Percentiles rank a stretch among this genome's conserved stretches.
Evolutionary conservation across 371 early-diverging fungal species (phyloP).

Genomic region (Synchytrium microbalum): DNA sequence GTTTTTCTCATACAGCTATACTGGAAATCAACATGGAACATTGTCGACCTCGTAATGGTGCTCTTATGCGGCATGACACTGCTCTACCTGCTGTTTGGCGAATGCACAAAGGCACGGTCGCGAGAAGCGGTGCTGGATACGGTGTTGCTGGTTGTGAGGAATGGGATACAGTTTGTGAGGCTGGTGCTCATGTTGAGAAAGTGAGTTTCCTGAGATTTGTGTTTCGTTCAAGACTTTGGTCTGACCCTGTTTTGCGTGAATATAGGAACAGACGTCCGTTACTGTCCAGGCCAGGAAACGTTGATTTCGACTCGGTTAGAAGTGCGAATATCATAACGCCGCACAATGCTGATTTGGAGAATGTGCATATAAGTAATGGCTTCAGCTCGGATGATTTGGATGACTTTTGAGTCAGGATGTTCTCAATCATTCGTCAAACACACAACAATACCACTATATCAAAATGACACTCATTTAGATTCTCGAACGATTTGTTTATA

Average conservation of each 20-base stretch:
- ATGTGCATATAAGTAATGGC: background rate
- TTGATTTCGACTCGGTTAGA: background rate
- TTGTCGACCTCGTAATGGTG: slow-evolving; percentile 60
- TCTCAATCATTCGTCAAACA: too few relatives aligned
- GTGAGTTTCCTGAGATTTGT: slow-evolving; percentile 34
- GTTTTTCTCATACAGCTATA: slow-evolving; percentile 38
- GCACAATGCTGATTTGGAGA: background rate
- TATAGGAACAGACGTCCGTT: background rate
- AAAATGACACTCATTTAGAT: too few relatives aligned
- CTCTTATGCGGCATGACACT: slow-evolving; percentile 59
- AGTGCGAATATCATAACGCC: background rate
- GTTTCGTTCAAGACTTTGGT: background rate
- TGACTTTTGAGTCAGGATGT: background rate
- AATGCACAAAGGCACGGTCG: slow-evolving; percentile 47
- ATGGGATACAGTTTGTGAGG: slow-evolving; percentile 59
- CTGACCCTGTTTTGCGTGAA: background rate
- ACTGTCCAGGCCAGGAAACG: background rate
- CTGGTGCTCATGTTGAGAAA: slow-evolving; percentile 62
- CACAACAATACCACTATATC: too few relatives aligned
- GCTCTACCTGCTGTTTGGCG: slow-evolving; percentile 52
- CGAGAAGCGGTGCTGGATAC: slow-evolving; percentile 65
- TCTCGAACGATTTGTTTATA: too few relatives aligned
- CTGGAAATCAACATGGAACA: slow-evolving; percentile 67
- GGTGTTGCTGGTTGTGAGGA: slow-evolving; percentile 59
- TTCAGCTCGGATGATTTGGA: background rate